Percentiles rank a stretch among this genome's conserved stretches.
Conservation (phyloP, 371 early-diverging fungal species). For the Apophysomyces trapeziformis region DNA sequence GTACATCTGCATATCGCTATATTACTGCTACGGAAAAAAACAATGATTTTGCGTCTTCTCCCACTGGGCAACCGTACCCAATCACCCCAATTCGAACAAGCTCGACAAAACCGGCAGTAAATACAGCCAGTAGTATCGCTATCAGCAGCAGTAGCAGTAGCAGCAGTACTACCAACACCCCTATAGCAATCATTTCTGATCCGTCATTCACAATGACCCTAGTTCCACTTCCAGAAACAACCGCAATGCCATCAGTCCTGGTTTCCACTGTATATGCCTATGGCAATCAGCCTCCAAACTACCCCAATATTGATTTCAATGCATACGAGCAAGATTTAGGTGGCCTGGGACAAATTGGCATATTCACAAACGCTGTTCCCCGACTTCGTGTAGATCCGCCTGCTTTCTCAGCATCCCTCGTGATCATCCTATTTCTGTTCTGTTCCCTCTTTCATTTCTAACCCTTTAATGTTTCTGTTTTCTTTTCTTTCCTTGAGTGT, state of each 20-base stretch:
- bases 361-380: constrained; percentile 12
- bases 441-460: not conserved
- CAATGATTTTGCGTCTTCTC: not conserved
- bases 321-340: constrained; percentile 12
- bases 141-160: not conserved
- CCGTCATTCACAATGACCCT: not conserved
- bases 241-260: constrained; percentile 1
- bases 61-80: not conserved
- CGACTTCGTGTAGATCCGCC: not conserved
- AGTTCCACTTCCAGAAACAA: not conserved
- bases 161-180: not conserved
- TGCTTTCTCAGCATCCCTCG: not conserved
- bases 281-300: constrained; percentile 12
- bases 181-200: not conserved
- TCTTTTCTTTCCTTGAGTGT: constrained; percentile 1
- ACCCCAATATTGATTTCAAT: constrained; percentile 20
- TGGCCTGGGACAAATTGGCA: constrained; percentile 20
- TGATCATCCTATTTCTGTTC: not conserved
- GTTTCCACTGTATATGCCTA: constrained; percentile 18
- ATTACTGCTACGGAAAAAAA: not conserved
- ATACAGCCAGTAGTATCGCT: not conserved
- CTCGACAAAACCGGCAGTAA: not conserved
- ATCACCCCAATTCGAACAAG: not conserved
- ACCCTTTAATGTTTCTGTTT: constrained; percentile 4
- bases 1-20: not conserved